phyloP scores from a whole-genome alignment of 2,329 filamentous ascomycete species.

The Colletotrichum chlorophyti region DNA sequence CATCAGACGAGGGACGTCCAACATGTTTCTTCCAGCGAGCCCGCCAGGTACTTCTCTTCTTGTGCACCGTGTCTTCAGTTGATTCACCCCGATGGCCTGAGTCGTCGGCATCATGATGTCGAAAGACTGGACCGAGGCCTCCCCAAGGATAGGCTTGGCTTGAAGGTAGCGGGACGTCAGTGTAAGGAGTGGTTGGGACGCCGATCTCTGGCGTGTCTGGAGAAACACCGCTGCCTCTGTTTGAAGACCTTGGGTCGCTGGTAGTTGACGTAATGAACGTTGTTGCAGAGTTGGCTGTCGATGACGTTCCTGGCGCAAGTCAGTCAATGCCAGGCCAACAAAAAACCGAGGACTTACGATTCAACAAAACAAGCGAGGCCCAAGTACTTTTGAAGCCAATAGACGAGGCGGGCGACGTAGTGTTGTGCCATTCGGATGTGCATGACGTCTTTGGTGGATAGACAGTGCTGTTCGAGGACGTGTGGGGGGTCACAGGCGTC shows the following conservation, averaged over 20 bases:
- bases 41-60: not conserved
- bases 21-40: conserved; percentile 10
- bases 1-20: not conserved
- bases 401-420: not conserved
- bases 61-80: not conserved
- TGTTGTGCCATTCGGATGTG: conserved; percentile 19
- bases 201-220: not conserved
- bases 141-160: conserved; percentile 46
- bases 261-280: conserved; percentile 24
- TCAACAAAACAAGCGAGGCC: not conserved
- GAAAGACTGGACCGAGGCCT: conserved; percentile 42
- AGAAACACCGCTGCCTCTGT: not conserved
- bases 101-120: conserved; percentile 37
- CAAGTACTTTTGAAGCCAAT: not conserved
- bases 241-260: not conserved
- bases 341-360: not conserved
- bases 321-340: not conserved
- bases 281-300: not conserved
- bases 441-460: not conserved
- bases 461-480: not conserved
- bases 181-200: conserved; percentile 17
- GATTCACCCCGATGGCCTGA: not conserved
- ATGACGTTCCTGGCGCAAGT: not conserved
- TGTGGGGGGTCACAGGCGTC: not conserved
- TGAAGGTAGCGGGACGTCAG: conserved; percentile 32